Evolutionary conservation across 2,329 filamentous ascomycete species (phyloP).

Genomic region (Penicillium fuscoglaucum): DNA sequence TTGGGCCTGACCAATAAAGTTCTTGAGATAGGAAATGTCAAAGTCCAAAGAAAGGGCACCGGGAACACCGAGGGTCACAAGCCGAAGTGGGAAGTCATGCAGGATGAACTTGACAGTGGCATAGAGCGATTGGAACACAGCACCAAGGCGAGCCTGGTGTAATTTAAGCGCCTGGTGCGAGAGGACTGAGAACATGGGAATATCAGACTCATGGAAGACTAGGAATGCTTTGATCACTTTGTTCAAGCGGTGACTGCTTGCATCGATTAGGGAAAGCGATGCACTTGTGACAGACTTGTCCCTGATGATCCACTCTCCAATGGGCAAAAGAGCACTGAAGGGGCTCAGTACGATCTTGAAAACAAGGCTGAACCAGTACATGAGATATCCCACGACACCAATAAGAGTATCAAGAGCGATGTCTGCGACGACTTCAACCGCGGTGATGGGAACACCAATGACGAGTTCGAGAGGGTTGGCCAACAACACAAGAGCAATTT

Average conservation of each 20-base stretch:
- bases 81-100: constrained; percentile 39
- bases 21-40: constrained; percentile 19
- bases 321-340: constrained; percentile 36
- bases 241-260: constrained; percentile 42
- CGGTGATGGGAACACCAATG: constrained; percentile 67
- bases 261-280: constrained; percentile 45
- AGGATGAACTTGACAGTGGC: constrained; percentile 45
- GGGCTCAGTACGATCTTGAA: constrained; percentile 37
- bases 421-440: constrained; percentile 73
- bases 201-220: constrained; percentile 56
- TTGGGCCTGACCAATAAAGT: constrained; percentile 17
- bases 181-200: constrained; percentile 73
- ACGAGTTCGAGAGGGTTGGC: constrained; percentile 72
- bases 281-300: constrained; percentile 42
- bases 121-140: constrained; percentile 45
- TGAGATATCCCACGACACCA: constrained; percentile 59
- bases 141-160: constrained; percentile 57
- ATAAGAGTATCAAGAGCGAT: constrained; percentile 74
- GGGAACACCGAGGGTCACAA: constrained; percentile 31
- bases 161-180: constrained; percentile 69
- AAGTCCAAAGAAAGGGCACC: constrained; percentile 24
- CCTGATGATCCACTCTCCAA: constrained; percentile 37
- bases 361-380: constrained; percentile 42
- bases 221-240: constrained; percentile 42
- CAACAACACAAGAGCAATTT: constrained; percentile 74